Evolutionary conservation across 768 basidiomycete species (phyloP).

Genomic region (Cantharellus anzutake): DNA sequence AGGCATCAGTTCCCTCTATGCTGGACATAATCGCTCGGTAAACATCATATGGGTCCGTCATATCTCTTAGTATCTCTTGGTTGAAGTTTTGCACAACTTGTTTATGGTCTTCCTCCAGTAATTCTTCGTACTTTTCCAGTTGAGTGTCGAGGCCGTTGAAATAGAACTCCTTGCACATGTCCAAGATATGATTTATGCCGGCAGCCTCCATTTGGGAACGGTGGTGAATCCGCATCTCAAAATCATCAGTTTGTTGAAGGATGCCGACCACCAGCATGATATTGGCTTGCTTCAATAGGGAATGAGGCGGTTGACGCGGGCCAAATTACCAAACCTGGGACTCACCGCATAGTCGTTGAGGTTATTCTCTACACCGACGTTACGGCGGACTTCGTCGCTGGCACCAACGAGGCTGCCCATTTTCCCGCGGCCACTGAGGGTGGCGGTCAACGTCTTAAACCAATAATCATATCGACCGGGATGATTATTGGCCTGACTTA

Average conservation of each 20-base stretch:
- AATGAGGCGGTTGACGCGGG: not conserved
- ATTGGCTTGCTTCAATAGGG: constrained; percentile 26
- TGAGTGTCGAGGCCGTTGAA: constrained; percentile 47
- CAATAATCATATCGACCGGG: constrained; percentile 59
- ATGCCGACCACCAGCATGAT: constrained; percentile 54
- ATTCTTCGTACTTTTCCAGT: constrained; percentile 36
- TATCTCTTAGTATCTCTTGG: constrained; percentile 51
- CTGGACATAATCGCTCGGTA: constrained; percentile 64
- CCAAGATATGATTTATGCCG: constrained; percentile 55
- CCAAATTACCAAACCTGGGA: constrained; percentile 11
- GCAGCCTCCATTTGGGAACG: constrained; percentile 80
- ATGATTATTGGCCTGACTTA: constrained; percentile 44
- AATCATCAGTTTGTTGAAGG: constrained; percentile 44
- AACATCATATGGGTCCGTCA: constrained; percentile 70
- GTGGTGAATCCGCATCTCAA: constrained; percentile 71
- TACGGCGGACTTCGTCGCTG: constrained; percentile 68
- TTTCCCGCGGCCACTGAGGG: constrained; percentile 67
- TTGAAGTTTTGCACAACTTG: constrained; percentile 56
- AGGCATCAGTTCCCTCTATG: constrained; percentile 59
- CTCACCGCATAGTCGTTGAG: constrained; percentile 77
- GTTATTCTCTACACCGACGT: constrained; percentile 42
- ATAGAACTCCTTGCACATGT: constrained; percentile 45
- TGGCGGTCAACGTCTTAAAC: constrained; percentile 66
- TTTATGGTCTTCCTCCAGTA: constrained; percentile 57
- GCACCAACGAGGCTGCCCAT: constrained; percentile 95